Conservation (phyloP, 768 basidiomycete genomes). For the Trametes maxima region DNA sequence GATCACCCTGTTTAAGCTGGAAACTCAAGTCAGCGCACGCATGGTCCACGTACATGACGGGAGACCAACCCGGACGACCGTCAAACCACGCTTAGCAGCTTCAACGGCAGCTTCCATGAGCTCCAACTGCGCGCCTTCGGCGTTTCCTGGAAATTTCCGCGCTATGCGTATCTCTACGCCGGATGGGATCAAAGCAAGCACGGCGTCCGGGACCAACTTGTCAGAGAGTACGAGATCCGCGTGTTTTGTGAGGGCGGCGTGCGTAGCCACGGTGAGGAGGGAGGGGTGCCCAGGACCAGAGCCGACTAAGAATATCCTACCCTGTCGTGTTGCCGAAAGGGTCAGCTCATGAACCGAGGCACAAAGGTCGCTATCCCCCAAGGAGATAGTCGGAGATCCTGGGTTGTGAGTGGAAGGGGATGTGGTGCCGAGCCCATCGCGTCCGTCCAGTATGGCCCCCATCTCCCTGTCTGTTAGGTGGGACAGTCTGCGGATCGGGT, state of each 20-base stretch:
- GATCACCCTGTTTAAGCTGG: conserved; percentile 97
- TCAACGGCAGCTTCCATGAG: conserved; percentile 92
- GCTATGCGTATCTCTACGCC: conserved; percentile 82
- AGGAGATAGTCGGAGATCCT: conserved; percentile 18
- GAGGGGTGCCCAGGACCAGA: conserved; percentile 96
- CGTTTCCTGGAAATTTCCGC: conserved; percentile 96
- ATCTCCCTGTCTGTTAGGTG: conserved; percentile 69
- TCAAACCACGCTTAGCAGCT: conserved; percentile 76
- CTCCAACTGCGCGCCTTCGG: conserved; percentile 91
- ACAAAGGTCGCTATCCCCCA: conserved; percentile 1
- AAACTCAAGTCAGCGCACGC: neutral
- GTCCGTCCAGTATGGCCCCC: conserved; percentile 56
- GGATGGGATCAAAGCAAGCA: conserved; percentile 82
- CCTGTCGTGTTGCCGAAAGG: conserved; percentile 39
- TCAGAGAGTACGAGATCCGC: conserved; percentile 93
- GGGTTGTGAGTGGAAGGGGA: conserved; percentile 16
- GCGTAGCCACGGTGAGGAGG: conserved; percentile 86
- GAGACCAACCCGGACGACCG: conserved; percentile 78
- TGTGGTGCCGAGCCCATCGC: conserved; percentile 20
- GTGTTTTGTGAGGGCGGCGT: conserved; percentile 71
- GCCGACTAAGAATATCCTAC: conserved; percentile 88
- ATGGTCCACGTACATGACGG: neutral
- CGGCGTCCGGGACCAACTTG: conserved; percentile 90
- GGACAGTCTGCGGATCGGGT: conserved; percentile 80
- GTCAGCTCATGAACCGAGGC: conserved; percentile 34